Conservation (phyloP, 1,139 yeast species). For the Geotrichum cucujoidarum region DNA sequence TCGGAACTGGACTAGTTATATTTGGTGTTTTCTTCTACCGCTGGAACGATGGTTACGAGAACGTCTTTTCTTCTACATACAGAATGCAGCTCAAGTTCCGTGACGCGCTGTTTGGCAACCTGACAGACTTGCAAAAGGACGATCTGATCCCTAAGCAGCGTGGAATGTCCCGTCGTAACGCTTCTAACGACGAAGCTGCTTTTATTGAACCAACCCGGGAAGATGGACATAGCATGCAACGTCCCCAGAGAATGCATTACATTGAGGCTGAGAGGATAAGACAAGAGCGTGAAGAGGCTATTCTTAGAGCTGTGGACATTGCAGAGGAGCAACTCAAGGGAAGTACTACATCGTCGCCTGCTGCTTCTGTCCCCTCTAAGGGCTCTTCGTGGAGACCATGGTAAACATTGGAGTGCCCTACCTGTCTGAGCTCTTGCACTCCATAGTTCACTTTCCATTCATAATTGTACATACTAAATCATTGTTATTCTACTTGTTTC, state of each 20-base stretch:
- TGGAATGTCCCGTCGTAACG: conserved; percentile 26
- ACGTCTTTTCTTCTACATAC: conserved; percentile 65
- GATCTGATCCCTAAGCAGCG: conserved; percentile 49
- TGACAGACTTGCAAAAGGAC: conserved; percentile 55
- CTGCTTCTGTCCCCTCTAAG: background rate
- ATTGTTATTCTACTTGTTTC: too few relatives aligned
- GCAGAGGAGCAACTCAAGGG: conserved; percentile 31
- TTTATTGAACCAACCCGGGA: conserved; percentile 38
- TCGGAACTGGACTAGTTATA: conserved; percentile 25
- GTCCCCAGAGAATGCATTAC: conserved; percentile 68
- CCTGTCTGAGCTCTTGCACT: background rate
- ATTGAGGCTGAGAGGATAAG: conserved; percentile 68
- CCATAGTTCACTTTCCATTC: background rate
- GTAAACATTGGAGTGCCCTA: background rate
- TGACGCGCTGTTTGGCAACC: conserved; percentile 48
- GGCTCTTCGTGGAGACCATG: conserved; percentile 3
- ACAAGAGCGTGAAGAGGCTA: conserved; percentile 65
- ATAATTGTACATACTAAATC: background rate
- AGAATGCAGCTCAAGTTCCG: conserved; percentile 54
- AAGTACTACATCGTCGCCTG: background rate
- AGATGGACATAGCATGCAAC: conserved; percentile 46
- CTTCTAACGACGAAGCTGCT: conserved; percentile 30
- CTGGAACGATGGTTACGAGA: conserved; percentile 83
- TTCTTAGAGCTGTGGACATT: conserved; percentile 52
- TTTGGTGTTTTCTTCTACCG: conserved; percentile 65